Conservation (phyloP, 352 stramenopile genomes). For the Discostella stelligera region DNA sequence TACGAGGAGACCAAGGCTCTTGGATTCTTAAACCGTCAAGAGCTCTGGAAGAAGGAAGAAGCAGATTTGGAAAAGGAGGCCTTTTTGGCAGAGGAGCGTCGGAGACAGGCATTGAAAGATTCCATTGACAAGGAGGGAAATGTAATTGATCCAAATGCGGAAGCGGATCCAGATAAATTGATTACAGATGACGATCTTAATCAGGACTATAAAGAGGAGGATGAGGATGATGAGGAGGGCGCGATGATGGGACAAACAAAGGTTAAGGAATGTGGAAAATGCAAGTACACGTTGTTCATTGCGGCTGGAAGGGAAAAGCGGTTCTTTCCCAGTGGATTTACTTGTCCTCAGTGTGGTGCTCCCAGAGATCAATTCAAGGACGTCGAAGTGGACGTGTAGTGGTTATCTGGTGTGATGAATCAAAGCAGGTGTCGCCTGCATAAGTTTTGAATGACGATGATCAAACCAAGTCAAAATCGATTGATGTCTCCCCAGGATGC, state of each 20-base stretch:
- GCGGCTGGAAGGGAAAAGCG: slow-evolving; percentile 69
- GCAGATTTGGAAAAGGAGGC: slow-evolving; percentile 4
- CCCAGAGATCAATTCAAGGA: slow-evolving; percentile 82
- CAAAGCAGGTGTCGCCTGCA: too few species aligned
- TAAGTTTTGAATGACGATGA: too few species aligned
- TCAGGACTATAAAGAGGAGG: slow-evolving; percentile 34
- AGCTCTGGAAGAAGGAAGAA: slow-evolving; percentile 33
- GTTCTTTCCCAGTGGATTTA: slow-evolving; percentile 73
- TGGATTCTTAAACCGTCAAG: slow-evolving; percentile 39
- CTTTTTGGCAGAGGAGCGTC: slow-evolving; percentile 9
- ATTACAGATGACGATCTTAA: slow-evolving; percentile 32
- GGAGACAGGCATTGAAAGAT: slow-evolving; percentile 30
- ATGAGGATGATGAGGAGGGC: slow-evolving; percentile 33
- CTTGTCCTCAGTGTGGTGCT: slow-evolving; percentile 71
- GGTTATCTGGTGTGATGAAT: not conserved
- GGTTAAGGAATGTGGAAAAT: slow-evolving; percentile 73
- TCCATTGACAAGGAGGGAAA: slow-evolving; percentile 65
- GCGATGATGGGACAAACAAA: slow-evolving; percentile 48
- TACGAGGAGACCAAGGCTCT: slow-evolving; percentile 63
- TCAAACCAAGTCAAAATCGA: too few species aligned
- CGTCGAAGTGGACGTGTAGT: slow-evolving; percentile 32
- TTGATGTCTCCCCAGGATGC: too few species aligned
- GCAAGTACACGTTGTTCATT: slow-evolving; percentile 76
- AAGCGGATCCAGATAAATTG: slow-evolving; percentile 25
- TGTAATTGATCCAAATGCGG: slow-evolving; percentile 39